phyloP scores from a whole-genome alignment of 2,329 filamentous ascomycete genomes.

The Aspergillus felis region DNA sequence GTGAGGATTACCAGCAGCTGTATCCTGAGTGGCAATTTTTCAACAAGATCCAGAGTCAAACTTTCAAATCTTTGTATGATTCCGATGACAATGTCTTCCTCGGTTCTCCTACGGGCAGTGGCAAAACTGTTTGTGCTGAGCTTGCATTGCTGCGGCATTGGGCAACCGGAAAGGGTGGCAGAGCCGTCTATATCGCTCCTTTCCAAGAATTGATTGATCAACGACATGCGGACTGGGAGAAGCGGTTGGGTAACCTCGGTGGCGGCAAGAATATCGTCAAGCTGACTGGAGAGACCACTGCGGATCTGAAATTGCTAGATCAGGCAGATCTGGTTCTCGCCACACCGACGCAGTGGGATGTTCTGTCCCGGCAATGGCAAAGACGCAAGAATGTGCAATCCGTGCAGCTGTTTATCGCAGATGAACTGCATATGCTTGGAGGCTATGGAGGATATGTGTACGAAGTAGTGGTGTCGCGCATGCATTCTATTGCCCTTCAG shows the following conservation, averaged over 20 bases:
- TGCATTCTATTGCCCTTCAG: slow-evolving; percentile 92
- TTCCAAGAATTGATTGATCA: slow-evolving; percentile 90
- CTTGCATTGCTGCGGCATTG: slow-evolving; percentile 89
- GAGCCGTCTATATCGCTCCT: slow-evolving; percentile 89
- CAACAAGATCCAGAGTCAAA: slow-evolving; percentile 97
- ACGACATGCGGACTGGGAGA: slow-evolving; percentile 78
- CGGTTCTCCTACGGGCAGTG: slow-evolving; percentile 87
- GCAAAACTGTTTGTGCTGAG: slow-evolving; percentile 95
- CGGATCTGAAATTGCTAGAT: slow-evolving; percentile 84
- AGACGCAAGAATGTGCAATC: slow-evolving; percentile 91
- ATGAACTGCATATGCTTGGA: slow-evolving; percentile 91
- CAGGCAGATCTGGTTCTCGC: slow-evolving; percentile 85
- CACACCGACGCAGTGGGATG: slow-evolving; percentile 93
- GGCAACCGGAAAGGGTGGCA: slow-evolving; percentile 65
- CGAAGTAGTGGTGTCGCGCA: slow-evolving; percentile 93
- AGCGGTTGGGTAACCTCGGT: slow-evolving; percentile 65
- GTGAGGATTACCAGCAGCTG: slow-evolving; percentile 72
- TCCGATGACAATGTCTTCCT: slow-evolving; percentile 92
- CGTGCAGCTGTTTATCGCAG: slow-evolving; percentile 86
- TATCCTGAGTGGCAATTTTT: slow-evolving; percentile 85
- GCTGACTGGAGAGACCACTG: slow-evolving; percentile 86
- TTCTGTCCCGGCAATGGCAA: slow-evolving; percentile 93
- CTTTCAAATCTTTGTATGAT: slow-evolving; percentile 88
- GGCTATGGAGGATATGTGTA: slow-evolving; percentile 84
- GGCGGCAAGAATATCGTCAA: slow-evolving; percentile 90